Evolutionary conservation across 2,329 filamentous ascomycete species (phyloP), one percentile per base, ranked within the genome.

Genomic region (Neophaeococcomyces mojaviensis): DNA sequence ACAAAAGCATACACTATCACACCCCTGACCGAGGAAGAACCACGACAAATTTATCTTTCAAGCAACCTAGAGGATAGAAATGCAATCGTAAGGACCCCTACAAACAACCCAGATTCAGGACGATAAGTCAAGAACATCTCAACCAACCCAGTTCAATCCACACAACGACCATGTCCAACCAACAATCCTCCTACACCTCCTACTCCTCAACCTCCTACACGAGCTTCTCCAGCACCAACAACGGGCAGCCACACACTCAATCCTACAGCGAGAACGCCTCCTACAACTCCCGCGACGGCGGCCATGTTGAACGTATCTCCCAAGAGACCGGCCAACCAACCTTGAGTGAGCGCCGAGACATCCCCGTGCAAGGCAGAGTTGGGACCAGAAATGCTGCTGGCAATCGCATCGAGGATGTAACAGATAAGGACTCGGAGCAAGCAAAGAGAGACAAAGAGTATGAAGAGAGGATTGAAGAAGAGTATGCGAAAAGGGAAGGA

Each of bases 351-450:
- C 42, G 61, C 56, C 38, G 61, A 52, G 24, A 65, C 56, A 44
- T 62, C 59, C 49, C 39, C 10, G 33, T 39, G n/a, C 61, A 62
- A 49, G 58, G 57, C 24, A 46, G 40, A 46, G 56, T 55, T 19
- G 30, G 51, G 51, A 6, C 55, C 50, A n/a, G 59, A 57, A 38
- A 30, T 42, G 20, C 44, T n/a, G 38, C 34, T 12, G 32, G 32
- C 12, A 16, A 42, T n/a, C 15, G 35, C 5, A 39, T 39, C 45
- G 60, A 61, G 46, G 58, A 57, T 52, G 56, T 59, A 44, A 57
- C 54, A n/a, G 18, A 35, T 13, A 5, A 19, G 33, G 33, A 35
- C 6, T 89, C 95, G 54, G 36, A 39, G 10, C 26, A 40, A 20
- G 26, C 8, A 15, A 26, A 31, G 39, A 42, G 28, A 26, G 39